These are phyloP conservation scores for Colletotrichum caudatum DNA, from an alignment of 2,329 filamentous ascomycete species.

Conservation along the genomic window DNA sequence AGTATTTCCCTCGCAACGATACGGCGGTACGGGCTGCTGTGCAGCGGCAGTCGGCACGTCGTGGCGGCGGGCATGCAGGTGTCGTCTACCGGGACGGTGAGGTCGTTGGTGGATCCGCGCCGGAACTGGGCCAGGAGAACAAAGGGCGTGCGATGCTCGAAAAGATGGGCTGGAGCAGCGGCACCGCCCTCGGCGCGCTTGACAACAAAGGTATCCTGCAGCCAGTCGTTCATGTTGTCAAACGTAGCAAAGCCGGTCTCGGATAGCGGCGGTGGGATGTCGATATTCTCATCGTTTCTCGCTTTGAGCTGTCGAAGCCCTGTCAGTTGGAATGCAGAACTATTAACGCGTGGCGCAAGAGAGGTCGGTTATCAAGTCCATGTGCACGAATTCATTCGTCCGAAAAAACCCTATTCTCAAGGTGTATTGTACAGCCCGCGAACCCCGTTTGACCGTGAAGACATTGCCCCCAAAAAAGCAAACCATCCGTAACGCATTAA, in stretches of 20 bases:
- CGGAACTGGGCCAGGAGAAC: conserved; percentile 85
- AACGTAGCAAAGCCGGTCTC: conserved; percentile 85
- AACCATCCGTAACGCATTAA: conserved; percentile 83
- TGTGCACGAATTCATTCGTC: conserved; percentile 73
- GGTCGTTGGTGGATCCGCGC: conserved; percentile 85
- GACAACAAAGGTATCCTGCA: conserved; percentile 91
- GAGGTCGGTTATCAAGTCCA: conserved; percentile 51
- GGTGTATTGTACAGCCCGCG: conserved; percentile 78
- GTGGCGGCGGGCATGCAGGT: conserved; percentile 50
- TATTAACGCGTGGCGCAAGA: neutral
- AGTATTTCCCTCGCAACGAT: conserved; percentile 68
- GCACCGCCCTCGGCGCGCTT: conserved; percentile 82
- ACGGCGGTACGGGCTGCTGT: conserved; percentile 30
- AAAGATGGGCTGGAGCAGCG: conserved; percentile 96
- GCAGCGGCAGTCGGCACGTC: conserved; percentile 32
- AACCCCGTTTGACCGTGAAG: conserved; percentile 78
- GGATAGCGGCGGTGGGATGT: conserved; percentile 58
- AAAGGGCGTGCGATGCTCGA: conserved; percentile 88
- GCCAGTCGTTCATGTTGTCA: conserved; percentile 88
- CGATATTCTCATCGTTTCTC: accelerated
- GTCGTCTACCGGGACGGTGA: conserved; percentile 84
- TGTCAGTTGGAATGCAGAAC: neutral
- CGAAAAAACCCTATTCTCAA: conserved; percentile 72
- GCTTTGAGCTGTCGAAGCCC: too few species aligned
- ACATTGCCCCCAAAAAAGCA: conserved; percentile 76